phyloP scores from a whole-genome alignment of 23 red algal genomes.

The Agarophyton chilense region DNA sequence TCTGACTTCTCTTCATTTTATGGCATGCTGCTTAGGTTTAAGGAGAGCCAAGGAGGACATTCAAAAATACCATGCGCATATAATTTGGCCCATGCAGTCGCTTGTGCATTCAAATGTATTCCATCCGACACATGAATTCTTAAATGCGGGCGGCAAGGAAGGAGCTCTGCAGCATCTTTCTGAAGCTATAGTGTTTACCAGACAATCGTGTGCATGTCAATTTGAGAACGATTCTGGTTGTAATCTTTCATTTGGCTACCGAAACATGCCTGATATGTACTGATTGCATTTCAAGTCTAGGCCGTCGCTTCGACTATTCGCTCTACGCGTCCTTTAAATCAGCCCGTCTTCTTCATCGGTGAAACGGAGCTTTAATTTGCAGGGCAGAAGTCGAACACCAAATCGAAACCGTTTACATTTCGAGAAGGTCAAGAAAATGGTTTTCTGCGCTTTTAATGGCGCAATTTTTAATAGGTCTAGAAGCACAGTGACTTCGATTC shows the following conservation, averaged over 20 bases:
- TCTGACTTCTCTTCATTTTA: not conserved
- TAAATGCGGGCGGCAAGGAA: not conserved
- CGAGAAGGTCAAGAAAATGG: not conserved
- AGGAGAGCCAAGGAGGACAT: not conserved
- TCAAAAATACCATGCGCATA: not conserved
- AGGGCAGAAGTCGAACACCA: no score
- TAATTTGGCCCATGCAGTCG: not conserved
- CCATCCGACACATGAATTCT: not conserved
- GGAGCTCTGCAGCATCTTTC: not conserved
- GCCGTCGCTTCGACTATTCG: no score
- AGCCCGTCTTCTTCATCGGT: not conserved
- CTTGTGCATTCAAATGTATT: not conserved
- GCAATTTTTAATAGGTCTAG: no score
- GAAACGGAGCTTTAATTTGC: not conserved
- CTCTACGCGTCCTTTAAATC: not conserved
- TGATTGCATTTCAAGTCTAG: no score
- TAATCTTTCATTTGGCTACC: no score
- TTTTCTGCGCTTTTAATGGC: not conserved
- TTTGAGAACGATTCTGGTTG: not conserved
- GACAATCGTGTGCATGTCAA: not conserved
- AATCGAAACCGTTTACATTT: not conserved
- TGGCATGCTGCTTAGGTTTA: not conserved
- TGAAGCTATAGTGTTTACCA: not conserved
- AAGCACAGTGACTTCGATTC: no score
- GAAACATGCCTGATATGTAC: no score